A percentile compares a stretch with the other conserved stretches of the same genome.
phyloP scores from a whole-genome alignment of 1,139 yeast species.

The Nakaseomyces glabratus region DNA sequence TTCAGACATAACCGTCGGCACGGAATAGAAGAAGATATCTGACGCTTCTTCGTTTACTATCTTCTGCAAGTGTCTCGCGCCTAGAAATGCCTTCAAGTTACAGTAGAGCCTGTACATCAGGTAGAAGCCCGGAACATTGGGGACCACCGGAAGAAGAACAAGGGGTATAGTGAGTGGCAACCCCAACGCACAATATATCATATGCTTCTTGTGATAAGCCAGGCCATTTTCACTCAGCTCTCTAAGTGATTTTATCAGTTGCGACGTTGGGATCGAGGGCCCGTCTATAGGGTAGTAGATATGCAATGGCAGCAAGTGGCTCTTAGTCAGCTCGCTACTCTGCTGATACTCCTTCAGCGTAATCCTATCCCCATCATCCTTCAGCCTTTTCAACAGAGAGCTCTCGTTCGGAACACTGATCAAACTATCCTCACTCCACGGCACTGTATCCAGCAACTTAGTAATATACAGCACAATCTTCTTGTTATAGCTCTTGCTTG shows the following conservation, averaged over 20 bases:
- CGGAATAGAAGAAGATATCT: neutral
- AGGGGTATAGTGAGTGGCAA: conserved; percentile 77
- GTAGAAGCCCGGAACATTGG: conserved; percentile 93
- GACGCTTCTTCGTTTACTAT: neutral
- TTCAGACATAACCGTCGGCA: conserved; percentile 1
- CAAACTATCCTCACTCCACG: conserved; percentile 46
- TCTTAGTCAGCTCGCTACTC: conserved; percentile 10
- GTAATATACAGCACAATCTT: conserved; percentile 37
- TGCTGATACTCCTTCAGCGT: conserved; percentile 11
- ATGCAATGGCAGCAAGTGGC: conserved; percentile 19
- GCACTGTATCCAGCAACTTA: conserved; percentile 36
- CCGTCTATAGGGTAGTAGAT: conserved; percentile 26
- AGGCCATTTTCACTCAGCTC: conserved; percentile 33
- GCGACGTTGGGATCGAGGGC: conserved; percentile 20
- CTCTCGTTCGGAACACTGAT: conserved; percentile 41
- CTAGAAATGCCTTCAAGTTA: conserved; percentile 68
- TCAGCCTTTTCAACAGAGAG: conserved; percentile 22
- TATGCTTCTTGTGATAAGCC: conserved; percentile 37
- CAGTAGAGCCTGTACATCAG: conserved; percentile 76
- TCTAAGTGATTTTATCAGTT: conserved; percentile 18
- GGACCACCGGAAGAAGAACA: conserved; percentile 75
- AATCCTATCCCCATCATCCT: conserved; percentile 14
- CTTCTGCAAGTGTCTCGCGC: conserved; percentile 52
- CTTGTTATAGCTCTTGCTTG: conserved; percentile 37
- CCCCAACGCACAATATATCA: conserved; percentile 46